Base-by-base conservation (phyloP, 1,139 yeast species). In the Pichia sp. region DNA sequence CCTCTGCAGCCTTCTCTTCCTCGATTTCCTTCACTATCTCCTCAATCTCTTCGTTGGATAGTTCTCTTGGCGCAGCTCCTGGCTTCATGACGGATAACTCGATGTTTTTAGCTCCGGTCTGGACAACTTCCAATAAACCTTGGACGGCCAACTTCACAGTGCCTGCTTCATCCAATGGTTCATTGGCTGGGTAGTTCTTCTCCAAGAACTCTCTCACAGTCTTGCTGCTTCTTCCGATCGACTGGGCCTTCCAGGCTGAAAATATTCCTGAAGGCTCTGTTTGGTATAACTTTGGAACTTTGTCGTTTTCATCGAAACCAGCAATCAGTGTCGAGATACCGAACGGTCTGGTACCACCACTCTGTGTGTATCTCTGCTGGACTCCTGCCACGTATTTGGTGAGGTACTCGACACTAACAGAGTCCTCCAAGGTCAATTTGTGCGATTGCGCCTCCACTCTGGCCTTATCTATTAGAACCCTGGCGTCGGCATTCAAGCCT, bases 201-300 rank as follows among this genome's bases (percentile, higher is more conserved):
- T 95, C 99, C 71, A 93, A 80, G 65, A 92, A 88, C 71, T 95
- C 99, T 64, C 96, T 85, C 38, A 95, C 98, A 1, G 98, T 93
- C 71, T 93, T 93, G 59, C 95, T 82, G 57, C 95, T 88, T 68
- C 97, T 84, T 55, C 99, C 99, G 69, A 95, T 93, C 29, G 99
- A 92, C 70, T 90, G 95, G 23, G 99, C 98, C 71, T 92, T 90
- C 99, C 99, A 93, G n/a, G 98, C 96, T 54, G 95, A 90, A 70
- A 87, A 93, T 61, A 93, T 95, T 32, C 99, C 99, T 47, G 96
- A 87, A 48, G 99, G 99, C 71, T 93, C 99, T 19, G 99, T 93
- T 72, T 89, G 95, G 73, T 86, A 93, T 64, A 95, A 79, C 69
- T 82, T 84, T 49, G 99, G 98, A 43, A 78, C 80, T 29, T 73